A percentile compares a stretch with the other conserved stretches of the same genome.
These are phyloP conservation scores for Nematocida sp. DNA, from an alignment of 371 early-diverging fungal genomes.

Conservation along the genomic window DNA sequence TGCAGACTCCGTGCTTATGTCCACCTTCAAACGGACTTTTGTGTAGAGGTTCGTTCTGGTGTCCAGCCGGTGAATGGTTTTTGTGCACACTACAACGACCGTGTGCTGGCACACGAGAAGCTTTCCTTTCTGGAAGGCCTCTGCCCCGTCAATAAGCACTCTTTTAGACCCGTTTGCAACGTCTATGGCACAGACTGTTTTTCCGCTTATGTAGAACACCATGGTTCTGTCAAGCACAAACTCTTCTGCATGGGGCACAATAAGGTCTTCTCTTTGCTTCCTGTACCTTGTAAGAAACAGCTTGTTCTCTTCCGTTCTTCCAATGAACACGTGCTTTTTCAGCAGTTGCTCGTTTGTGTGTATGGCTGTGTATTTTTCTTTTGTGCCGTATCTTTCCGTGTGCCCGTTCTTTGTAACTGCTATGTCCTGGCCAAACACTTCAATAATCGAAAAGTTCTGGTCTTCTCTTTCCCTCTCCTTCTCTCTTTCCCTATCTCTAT, in stretches of 20 bases:
- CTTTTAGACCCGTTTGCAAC: slow-evolving; percentile 32
- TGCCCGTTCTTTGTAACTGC: background rate
- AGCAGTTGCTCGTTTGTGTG: slow-evolving; percentile 30
- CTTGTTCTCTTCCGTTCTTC: background rate
- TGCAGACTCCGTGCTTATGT: background rate
- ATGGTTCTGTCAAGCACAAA: slow-evolving; percentile 19
- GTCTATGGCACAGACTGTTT: slow-evolving; percentile 25
- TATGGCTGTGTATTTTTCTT: slow-evolving; percentile 6
- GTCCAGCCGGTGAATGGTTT: slow-evolving; percentile 26
- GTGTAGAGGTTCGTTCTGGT: slow-evolving; percentile 16
- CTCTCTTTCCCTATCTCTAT: too few relatives aligned
- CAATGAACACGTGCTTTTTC: slow-evolving; percentile 30
- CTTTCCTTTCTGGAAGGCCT: background rate
- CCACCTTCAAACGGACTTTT: slow-evolving; percentile 32
- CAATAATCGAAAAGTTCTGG: background rate
- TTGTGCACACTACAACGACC: slow-evolving; percentile 9
- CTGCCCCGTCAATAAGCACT: slow-evolving; percentile 16
- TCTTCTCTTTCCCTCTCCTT: background rate
- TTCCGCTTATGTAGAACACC: slow-evolving; percentile 24
- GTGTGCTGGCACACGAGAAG: background rate
- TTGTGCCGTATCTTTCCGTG: background rate
- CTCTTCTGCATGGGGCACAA: background rate
- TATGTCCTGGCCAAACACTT: background rate
- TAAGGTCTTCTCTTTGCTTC: slow-evolving; percentile 19
- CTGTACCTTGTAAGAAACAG: slow-evolving; percentile 26